Conservation (phyloP, 164 flowering plant genomes). For the Berberis thunbergii region DNA sequence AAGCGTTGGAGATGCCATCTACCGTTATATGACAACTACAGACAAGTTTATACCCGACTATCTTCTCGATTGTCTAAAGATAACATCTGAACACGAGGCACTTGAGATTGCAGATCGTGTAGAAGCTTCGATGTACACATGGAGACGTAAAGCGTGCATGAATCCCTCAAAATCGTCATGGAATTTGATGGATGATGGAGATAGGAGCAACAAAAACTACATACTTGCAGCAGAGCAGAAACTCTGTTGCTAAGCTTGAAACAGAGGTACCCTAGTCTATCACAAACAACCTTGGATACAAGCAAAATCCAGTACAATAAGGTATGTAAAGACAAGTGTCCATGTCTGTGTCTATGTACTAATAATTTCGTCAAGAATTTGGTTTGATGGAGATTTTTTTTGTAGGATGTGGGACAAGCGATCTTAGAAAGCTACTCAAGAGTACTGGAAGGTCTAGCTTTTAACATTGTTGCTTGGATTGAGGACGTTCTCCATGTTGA, state of each 20-base stretch:
- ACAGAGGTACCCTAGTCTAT: constrained; percentile 74
- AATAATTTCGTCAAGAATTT: not conserved
- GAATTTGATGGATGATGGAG: constrained; percentile 70
- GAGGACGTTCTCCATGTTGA: constrained; percentile 78
- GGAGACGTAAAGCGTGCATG: constrained; percentile 78
- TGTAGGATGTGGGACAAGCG: constrained; percentile 95
- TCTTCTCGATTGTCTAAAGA: constrained; percentile 55
- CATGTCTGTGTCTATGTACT: not conserved
- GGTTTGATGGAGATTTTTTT: constrained; percentile 5
- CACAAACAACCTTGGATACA: constrained; percentile 87
- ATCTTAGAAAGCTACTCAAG: constrained; percentile 92
- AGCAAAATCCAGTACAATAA: constrained; percentile 81
- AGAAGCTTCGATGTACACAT: constrained; percentile 87
- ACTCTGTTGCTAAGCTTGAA: constrained; percentile 64
- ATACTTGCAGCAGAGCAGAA: constrained; percentile 71
- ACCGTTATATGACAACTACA: constrained; percentile 44
- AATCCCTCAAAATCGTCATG: constrained; percentile 67
- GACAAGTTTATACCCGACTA: constrained; percentile 68
- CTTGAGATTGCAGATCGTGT: constrained; percentile 80
- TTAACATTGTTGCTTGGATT: constrained; percentile 86
- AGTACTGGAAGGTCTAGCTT: constrained; percentile 91
- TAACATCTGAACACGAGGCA: constrained; percentile 89
- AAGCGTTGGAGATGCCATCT: constrained; percentile 68
- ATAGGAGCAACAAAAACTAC: constrained; percentile 74
- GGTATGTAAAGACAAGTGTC: constrained; percentile 21